Evolutionary conservation across 2,329 filamentous ascomycete species (phyloP), one percentile per base, ranked within the genome.

Genomic region (Penicillium sp.): DNA sequence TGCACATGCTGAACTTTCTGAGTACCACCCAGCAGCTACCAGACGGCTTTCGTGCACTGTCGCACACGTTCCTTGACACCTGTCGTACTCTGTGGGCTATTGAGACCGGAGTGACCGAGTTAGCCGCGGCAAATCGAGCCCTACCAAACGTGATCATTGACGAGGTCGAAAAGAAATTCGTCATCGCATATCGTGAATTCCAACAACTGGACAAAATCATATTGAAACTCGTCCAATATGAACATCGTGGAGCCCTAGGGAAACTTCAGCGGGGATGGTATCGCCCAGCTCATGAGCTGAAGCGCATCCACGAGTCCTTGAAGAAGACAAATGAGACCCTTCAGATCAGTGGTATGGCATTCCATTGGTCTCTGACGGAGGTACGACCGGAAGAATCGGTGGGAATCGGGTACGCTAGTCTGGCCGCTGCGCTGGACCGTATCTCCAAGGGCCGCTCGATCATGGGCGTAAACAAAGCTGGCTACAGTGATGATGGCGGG

Each of bases 61-160:
- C 86, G 9, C 80, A 81, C 57, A 84, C 87, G 59, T 88, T 89
- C 64, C 79, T 90, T 54, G 85, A 88, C 52, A 83, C 84, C 5
- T 87, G 83, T 67, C 81, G 85, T 50, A 82, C 85, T 40, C 76
- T 89, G 40, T 88, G 85, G 77, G 82, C 83, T n/a, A 85, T 89
- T 57, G 85, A 88, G 69, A 81, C 83, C 21, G 87, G 87, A 5
- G 77, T 89, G 49, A 71, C 74, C n/a, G 81, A 85, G 61, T 80
- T 77, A 42, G 70, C 76, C 29, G 76, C 78, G 39, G 78, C 76
- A 18, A 73, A 75, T 14, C 81, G 83, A 59, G 73, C 77, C 14
- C 78, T 88, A 16, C 84, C 86, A 0, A 63, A 72, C 4, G 85
- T 88, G 51, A 82, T 88, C 69, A 76, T 83, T 29, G 73, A 78